phyloP scores from a whole-genome alignment of 139 green algal species.

The Tetradesmus lagerheimii region DNA sequence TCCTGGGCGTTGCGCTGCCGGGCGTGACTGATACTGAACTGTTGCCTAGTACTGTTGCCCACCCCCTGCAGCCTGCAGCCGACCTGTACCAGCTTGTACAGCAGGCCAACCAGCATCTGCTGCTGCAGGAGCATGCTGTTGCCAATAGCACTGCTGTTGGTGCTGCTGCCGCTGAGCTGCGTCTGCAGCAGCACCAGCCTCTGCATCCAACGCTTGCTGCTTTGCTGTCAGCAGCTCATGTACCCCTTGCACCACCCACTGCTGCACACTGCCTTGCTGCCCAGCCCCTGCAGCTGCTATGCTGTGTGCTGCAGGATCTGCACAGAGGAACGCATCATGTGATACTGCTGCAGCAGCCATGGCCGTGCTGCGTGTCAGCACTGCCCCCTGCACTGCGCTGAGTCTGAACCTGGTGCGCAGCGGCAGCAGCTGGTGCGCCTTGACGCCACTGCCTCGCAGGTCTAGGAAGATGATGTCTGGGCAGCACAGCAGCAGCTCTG shows the following conservation, averaged over 20 bases:
- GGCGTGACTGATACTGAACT: too few relatives aligned
- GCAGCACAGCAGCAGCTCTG: conserved; percentile 37
- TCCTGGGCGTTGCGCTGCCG: not conserved
- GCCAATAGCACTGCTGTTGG: not conserved
- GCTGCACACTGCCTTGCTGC: not conserved
- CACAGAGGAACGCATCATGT: conserved; percentile 18
- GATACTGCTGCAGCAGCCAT: conserved; percentile 47
- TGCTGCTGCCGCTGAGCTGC: not conserved
- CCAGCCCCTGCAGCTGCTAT: not conserved
- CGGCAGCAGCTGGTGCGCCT: conserved; percentile 34
- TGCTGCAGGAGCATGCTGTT: not conserved
- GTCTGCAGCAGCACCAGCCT: not conserved
- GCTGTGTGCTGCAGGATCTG: conserved; percentile 5
- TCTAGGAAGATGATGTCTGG: conserved; percentile 47
- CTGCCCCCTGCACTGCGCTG: conserved; percentile 45
- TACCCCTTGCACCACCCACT: not conserved
- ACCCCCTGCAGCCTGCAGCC: not conserved
- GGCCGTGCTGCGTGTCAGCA: conserved; percentile 43
- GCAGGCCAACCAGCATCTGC: not conserved
- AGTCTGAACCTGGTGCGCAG: conserved; percentile 47
- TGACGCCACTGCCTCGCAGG: conserved; percentile 39
- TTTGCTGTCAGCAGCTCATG: not conserved
- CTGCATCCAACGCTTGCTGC: not conserved
- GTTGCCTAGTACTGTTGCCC: not conserved
- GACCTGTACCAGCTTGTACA: not conserved